A percentile compares a stretch with the other conserved stretches of the same genome.
Evolutionary conservation across 352 stramenopile genomes (phyloP).

Genomic region (Phytophthora aleatoria): DNA sequence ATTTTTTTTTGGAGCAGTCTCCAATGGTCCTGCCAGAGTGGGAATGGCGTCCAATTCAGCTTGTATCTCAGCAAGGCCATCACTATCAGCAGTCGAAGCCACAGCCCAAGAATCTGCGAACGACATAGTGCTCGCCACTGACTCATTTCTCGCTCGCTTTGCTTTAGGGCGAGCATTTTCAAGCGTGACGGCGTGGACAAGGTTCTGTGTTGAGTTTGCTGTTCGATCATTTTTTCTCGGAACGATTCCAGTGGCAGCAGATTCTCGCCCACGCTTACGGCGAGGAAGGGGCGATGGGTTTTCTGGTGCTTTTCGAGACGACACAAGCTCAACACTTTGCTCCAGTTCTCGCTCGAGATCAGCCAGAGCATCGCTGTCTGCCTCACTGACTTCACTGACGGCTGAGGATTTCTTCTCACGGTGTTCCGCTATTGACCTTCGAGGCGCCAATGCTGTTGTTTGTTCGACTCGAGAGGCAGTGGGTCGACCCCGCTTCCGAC

Average conservation of each 20-base stretch:
- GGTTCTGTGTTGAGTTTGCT: conserved; percentile 2
- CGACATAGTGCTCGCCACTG: conserved; percentile 17
- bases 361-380: conserved; percentile 41
- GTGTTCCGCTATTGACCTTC: not conserved
- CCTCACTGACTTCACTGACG: conserved; percentile 23
- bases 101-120: conserved; percentile 22
- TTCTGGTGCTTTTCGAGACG: conserved; percentile 5
- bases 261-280: conserved; percentile 9
- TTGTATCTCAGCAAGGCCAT: conserved; percentile 39
- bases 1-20: not conserved
- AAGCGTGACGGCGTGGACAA: not conserved
- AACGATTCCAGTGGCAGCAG: conserved; percentile 8
- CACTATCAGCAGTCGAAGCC: conserved; percentile 32
- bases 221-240: conserved; percentile 8
- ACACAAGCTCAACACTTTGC: conserved; percentile 19
- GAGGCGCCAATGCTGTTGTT: not conserved
- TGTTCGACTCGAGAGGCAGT: not conserved
- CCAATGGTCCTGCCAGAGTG: conserved; percentile 1
- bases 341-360: conserved; percentile 59
- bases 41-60: conserved; percentile 35
- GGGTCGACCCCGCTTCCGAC: conserved; percentile 11
- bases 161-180: conserved; percentile 1
- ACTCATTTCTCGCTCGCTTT: conserved; percentile 17
- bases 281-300: conserved; percentile 1
- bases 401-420: conserved; percentile 7